Base-by-base conservation (phyloP, 331 rosid species). In the Pyrus hybrid region DNA sequence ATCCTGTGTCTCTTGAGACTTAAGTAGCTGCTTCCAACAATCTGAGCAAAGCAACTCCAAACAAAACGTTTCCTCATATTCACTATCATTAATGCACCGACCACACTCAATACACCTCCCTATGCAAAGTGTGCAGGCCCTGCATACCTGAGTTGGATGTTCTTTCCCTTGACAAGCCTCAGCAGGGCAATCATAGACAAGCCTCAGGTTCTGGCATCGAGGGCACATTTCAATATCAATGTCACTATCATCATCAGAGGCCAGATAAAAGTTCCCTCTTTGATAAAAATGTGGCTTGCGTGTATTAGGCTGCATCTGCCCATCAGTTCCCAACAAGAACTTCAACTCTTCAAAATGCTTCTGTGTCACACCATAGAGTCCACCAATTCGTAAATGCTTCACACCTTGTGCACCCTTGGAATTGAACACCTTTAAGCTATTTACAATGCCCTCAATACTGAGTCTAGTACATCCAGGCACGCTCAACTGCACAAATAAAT, bases 401-500 rank as follows among this genome's bases (percentile, higher is more conserved):
- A 95, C 78, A 70, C 91, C 93, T 64, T 57, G 89, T 47, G 75
- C 77, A 65, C 88, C 83, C 35, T 16, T 60, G 60, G 93, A 78
- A 85, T 89, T 89, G 81, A 82, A 84, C 67, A 75, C 88, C 85
- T 79, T 92, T 61, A 95, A 80, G 82, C 81, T 84, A 28, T 69
- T 80, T 84, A 95, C 84, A 30, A 92, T 79, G 54, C 93, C 93
- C 67, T 95, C 97, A 70, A 92, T 84, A 45, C 88, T 95, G 81
- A 95, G 86, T 80, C 93, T 88, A 53, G 98, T 91, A 77, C 98
- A 95, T 64, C 98, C 98, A 37, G 96, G 98, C 73, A 95, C 91
- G 76, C 88, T 86, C 86, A 95, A 82, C 99, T 95, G 91, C 83
- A 82, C 18, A 45, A 58, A 74, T 37, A 28, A 76, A 56, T 20